These are phyloP conservation scores for Podospora appendiculata DNA, from an alignment of 495 filamentous ascomycete species.

Conservation along the genomic window DNA sequence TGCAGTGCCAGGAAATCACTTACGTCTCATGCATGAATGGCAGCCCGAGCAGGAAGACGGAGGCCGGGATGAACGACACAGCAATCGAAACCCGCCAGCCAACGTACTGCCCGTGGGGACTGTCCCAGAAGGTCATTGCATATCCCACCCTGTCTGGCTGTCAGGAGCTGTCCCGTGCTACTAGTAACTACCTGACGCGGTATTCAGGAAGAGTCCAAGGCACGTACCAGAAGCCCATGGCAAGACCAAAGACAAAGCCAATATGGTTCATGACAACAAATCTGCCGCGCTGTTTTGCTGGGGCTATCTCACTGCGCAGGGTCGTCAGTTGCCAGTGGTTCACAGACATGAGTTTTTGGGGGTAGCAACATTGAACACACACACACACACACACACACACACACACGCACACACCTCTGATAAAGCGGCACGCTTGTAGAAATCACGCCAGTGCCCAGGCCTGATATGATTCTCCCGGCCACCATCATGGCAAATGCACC, in stretches of 20 bases:
- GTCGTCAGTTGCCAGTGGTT: too few relatives aligned
- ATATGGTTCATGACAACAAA: conserved; percentile 52
- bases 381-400: too few relatives aligned
- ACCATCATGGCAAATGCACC: conserved; percentile 45
- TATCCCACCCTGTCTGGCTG: conserved; percentile 33
- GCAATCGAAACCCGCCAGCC: conserved; percentile 42
- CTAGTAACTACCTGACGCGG: too few relatives aligned
- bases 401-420: too few relatives aligned
- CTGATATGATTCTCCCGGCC: conserved; percentile 42
- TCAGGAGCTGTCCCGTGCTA: not conserved
- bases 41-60: conserved; percentile 35
- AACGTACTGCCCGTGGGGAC: conserved; percentile 16
- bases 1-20: conserved; percentile 6
- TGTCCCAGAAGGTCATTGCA: conserved; percentile 34
- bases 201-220: not conserved
- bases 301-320: conserved; percentile 40
- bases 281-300: conserved; percentile 42
- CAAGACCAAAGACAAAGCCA: conserved; percentile 46
- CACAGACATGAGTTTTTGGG: too few relatives aligned
- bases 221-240: conserved; percentile 44
- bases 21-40: conserved; percentile 45
- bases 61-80: conserved; percentile 35
- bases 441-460: conserved; percentile 43
- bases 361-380: too few relatives aligned
- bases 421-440: conserved; percentile 51